phyloP scores from a whole-genome alignment of 805 yeast species.

The Candida ovalis region DNA sequence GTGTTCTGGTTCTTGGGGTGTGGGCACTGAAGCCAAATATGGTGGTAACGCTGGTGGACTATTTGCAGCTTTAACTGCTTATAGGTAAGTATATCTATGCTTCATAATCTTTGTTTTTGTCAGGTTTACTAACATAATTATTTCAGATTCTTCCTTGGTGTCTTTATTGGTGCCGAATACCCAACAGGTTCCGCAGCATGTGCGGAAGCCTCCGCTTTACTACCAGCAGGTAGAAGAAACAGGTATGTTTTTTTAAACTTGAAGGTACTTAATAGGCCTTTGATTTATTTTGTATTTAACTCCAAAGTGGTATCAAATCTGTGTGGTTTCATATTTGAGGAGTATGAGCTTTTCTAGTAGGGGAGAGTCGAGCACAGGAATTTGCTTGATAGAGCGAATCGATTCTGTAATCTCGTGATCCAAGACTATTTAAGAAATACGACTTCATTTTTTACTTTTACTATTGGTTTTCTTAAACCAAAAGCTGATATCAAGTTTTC shows the following conservation, averaged over 20 bases:
- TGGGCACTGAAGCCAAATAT: constrained; percentile 32
- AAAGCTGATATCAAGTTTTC: too few relatives aligned
- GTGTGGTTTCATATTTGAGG: too few relatives aligned
- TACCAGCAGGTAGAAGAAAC: constrained; percentile 81
- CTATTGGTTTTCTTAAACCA: too few relatives aligned
- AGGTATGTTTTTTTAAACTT: constrained; percentile 11
- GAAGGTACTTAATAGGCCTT: too few relatives aligned
- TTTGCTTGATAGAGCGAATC: too few relatives aligned
- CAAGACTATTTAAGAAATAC: too few relatives aligned
- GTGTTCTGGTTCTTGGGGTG: constrained; percentile 88
- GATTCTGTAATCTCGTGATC: too few relatives aligned
- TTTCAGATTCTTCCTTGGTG: constrained; percentile 75
- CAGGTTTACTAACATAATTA: background rate
- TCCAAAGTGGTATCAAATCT: too few relatives aligned
- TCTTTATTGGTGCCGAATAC: constrained; percentile 93
- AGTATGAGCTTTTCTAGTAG: too few relatives aligned
- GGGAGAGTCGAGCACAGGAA: too few relatives aligned
- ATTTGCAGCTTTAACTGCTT: constrained; percentile 78
- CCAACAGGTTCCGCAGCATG: constrained; percentile 93
- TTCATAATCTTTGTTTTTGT: background rate
- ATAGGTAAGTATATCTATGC: constrained; percentile 21
- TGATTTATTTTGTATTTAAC: too few relatives aligned
- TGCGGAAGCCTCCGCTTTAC: constrained; percentile 79
- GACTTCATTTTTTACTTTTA: too few relatives aligned
- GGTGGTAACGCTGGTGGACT: constrained; percentile 65